Evolutionary conservation across 257 asterid genomes (phyloP).

Genomic region (Capsicum chinense): DNA sequence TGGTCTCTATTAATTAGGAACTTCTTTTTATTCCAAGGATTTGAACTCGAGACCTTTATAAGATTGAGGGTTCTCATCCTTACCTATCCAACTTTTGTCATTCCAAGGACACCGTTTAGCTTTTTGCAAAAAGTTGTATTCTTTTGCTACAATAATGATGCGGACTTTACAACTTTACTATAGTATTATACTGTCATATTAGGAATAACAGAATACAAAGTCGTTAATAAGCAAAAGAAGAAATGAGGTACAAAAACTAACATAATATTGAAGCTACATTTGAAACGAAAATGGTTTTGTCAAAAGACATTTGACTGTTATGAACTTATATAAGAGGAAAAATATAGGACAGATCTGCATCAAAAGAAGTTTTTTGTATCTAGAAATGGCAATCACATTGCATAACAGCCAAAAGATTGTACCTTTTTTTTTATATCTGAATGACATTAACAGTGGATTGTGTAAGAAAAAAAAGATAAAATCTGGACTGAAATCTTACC

Average conservation of each 20-base stretch:
- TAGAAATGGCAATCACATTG: neutral
- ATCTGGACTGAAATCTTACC: constrained; percentile 48
- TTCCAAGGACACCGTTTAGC: neutral
- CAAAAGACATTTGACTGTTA: neutral
- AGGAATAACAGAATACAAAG: constrained; percentile 9
- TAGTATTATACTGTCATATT: neutral
- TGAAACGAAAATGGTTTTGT: neutral
- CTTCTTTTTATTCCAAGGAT: neutral
- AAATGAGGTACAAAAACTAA: neutral
- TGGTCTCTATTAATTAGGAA: neutral
- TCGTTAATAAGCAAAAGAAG: neutral
- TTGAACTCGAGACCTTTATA: neutral
- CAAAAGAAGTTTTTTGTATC: neutral
- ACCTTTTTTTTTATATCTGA: neutral
- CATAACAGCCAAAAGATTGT: neutral
- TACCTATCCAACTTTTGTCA: neutral
- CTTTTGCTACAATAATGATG: neutral
- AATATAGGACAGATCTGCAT: neutral
- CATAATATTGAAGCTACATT: neutral
- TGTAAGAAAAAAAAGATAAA: neutral
- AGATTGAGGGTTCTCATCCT: neutral
- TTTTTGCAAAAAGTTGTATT: neutral
- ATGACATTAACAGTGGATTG: neutral
- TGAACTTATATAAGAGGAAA: neutral
- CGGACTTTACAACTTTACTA: constrained; percentile 7